Percentiles rank a stretch among this genome's conserved stretches.
phyloP scores from a whole-genome alignment of 768 basidiomycete species.

The Brasilioporus rufonigricans region DNA sequence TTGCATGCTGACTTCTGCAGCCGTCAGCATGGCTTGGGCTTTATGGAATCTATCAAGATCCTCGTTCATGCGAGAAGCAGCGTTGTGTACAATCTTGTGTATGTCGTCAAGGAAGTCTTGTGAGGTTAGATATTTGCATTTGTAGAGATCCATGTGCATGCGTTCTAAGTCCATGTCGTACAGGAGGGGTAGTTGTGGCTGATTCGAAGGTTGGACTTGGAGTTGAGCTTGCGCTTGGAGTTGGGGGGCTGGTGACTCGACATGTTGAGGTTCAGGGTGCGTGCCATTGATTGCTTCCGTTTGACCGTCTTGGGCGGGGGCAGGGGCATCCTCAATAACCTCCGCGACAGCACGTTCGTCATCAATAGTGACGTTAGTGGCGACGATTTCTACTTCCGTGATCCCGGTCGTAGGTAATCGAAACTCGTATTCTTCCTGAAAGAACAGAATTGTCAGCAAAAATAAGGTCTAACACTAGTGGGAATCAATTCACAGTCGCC shows the following conservation, averaged over 20 bases:
- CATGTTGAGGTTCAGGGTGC: conserved; percentile 14
- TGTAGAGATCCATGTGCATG: conserved; percentile 84
- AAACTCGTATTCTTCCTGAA: conserved; percentile 74
- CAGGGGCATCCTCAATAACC: conserved; percentile 34
- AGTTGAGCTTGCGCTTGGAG: conserved; percentile 37
- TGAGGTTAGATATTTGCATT: conserved; percentile 81
- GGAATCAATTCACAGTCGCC: conserved; percentile 55
- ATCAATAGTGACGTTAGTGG: conserved; percentile 38
- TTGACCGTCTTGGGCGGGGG: conserved; percentile 16
- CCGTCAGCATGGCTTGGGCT: conserved; percentile 87
- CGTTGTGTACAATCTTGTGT: conserved; percentile 77
- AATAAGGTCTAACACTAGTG: not conserved
- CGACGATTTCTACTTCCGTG: conserved; percentile 34
- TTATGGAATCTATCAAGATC: conserved; percentile 77
- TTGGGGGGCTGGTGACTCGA: conserved; percentile 28
- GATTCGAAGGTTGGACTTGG: conserved; percentile 34
- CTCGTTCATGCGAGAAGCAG: conserved; percentile 50
- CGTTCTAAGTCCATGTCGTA: conserved; percentile 91
- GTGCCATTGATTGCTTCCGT: conserved; percentile 43
- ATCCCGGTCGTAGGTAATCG: conserved; percentile 33
- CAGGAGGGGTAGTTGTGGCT: conserved; percentile 45
- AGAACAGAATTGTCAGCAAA: conserved; percentile 9
- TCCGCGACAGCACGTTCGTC: conserved; percentile 44
- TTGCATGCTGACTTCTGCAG: conserved; percentile 80
- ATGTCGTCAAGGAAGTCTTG: conserved; percentile 85